Conservation (phyloP, 1,284 basidiomycete genomes). For the Sporisorium reilianum region DNA sequence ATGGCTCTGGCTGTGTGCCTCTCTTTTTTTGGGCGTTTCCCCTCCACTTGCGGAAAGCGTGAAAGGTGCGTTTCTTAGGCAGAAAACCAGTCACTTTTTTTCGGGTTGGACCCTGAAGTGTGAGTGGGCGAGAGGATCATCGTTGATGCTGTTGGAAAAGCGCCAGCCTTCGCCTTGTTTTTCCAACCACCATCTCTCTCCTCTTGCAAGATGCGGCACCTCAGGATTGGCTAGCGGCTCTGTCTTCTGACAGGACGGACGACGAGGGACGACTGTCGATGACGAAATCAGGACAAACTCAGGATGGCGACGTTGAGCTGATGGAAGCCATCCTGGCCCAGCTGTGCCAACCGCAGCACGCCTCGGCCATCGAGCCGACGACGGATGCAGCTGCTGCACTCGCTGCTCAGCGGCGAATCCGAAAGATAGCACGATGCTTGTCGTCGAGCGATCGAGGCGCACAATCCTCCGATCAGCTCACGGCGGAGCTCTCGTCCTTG, state of each 20-base stretch:
- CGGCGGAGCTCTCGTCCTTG: conserved; percentile 52
- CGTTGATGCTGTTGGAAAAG: neutral
- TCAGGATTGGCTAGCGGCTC: neutral
- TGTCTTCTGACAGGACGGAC: too few relatives aligned
- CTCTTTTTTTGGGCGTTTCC: neutral
- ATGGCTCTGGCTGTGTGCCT: neutral
- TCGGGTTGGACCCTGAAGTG: conserved; percentile 8
- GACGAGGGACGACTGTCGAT: neutral
- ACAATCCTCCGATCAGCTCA: neutral
- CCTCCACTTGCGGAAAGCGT: conserved; percentile 4
- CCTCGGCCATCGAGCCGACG: neutral
- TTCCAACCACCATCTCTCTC: neutral
- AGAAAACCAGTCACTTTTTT: neutral
- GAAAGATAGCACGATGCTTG: neutral
- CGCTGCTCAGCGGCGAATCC: conserved; percentile 8
- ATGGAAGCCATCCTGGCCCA: conserved; percentile 7
- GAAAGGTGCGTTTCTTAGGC: conserved; percentile 1
- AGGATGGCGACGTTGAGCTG: neutral
- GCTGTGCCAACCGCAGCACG: neutral
- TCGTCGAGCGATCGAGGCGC: neutral
- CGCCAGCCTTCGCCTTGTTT: neutral
- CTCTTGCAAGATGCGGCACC: neutral
- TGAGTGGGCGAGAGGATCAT: neutral
- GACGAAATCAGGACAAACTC: neutral
- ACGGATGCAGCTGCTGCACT: conserved; percentile 6